Evolutionary conservation across 768 basidiomycete genomes (phyloP), one percentile per base, ranked within the genome.

Genomic region (Lactarius deliciosus): DNA sequence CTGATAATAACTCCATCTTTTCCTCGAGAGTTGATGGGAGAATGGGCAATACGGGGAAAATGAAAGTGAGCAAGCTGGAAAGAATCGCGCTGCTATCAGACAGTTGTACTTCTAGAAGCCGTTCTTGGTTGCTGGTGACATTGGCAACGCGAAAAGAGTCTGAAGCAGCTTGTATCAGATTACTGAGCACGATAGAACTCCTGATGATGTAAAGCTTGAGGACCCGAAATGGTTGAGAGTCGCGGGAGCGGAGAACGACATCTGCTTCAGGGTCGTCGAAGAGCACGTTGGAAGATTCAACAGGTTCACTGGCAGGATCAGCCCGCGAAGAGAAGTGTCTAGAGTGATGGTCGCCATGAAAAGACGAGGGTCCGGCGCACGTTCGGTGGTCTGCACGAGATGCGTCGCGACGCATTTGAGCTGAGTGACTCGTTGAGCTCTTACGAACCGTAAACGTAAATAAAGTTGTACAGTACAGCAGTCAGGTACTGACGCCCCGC

Each of bases 251-350:
- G 5, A 64, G 41, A 28, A 64, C 25, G 40, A 68, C 25, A 28
- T 68, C 66, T 11, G 63, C 66, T 6, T 68, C 59, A 5, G 57
- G 63, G 10, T 68, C 30, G 18, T 68, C 53, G 40, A 64, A 68
- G 0, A 59, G 50, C 10, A 16, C 7, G 11, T 16, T 36, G 9
- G 30, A 2, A 3, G 30, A 11, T 11, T 5, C n/a, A 22, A 32
- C 41, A 15, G 1, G 11, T 1, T 43, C n/a, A n/a, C n/a, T n/a
- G n/a, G n/a, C 11, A 55, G 61, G 10, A 40, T 30, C 16, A 20
- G 18, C 20, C 20, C 1, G 43, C 34, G 43, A 3, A 15, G 8
- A 15, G 43, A 22, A 5, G 13, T 13, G 47, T 50, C 11, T 50
- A 22, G 47, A 6, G 13, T 50, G 11, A 22, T 5, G 5, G n/a